Base-by-base conservation (phyloP, 345 rosid species). In the Bruguiera parviflora region DNA sequence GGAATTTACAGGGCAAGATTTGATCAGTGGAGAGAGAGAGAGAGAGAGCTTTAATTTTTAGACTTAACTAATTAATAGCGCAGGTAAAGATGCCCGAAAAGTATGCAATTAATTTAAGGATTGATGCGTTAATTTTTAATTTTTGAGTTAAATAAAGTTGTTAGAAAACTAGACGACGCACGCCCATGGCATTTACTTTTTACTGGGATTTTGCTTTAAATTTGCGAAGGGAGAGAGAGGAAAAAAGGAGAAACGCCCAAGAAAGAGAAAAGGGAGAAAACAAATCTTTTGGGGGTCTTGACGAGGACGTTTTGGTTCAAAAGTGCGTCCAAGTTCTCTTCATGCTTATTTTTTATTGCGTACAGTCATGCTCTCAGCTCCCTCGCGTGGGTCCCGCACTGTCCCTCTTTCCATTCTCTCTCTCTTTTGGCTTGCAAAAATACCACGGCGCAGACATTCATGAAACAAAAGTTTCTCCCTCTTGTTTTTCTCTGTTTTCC, bases 281-380 rank as follows among this genome's bases (percentile, higher is more conserved):
- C 69, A 71, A 69, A 72, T 60, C 64, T 69, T 67, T 69, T 72
- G 56, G 76, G 76, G 80, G 13, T 21, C 16, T 5, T 70, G 90
- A 84, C 63, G 79, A 71, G 64, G 91, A 78, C 81, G 73, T 72
- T 69, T 72, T 51, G 74, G 39, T 78, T 70, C 84, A 65, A 79
- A 76, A 83, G 79, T 19, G 84, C 79, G 90, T 88, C 93, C 27
- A 86, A 83, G 82, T 88, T 83, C 93, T 68, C 87, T 80, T 84
- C 82, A 88, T 71, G 46, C 46, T 39, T 2, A 39, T 39, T 39
- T 39, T 39, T 15, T 11, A 43, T 43, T 13, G 49, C 18, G 49
- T 43, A 43, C 4, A 11, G 49, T 43, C 5, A 43, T 11, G 15
- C 16, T 43, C 49, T 13, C 49, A 43, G 49, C 49, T 15, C 15